Conservation (phyloP, 805 yeast species). For the Starmerella bacillaris region DNA sequence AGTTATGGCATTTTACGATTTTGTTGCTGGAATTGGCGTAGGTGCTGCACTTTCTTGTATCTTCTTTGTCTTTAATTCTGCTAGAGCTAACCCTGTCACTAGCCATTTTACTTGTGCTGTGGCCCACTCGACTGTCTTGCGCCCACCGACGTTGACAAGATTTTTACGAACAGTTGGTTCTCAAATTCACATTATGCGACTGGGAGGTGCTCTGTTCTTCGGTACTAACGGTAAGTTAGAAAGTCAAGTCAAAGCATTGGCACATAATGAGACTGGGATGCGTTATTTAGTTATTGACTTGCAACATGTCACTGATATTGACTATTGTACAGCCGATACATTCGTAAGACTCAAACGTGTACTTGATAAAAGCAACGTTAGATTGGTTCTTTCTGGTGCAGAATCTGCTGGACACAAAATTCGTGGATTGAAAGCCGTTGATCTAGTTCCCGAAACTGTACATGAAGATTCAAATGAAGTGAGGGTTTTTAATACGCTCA, state of each 20-base stretch:
- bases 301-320: conserved; percentile 60
- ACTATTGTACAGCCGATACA: conserved; percentile 92
- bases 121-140: conserved; percentile 77
- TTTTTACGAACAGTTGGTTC: conserved; percentile 72
- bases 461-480: conserved; percentile 25
- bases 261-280: conserved; percentile 33
- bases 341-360: conserved; percentile 72
- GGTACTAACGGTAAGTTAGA: conserved; percentile 93
- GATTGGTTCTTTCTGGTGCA: conserved; percentile 63
- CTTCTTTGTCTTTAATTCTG: conserved; percentile 87
- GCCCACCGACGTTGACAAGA: conserved; percentile 78
- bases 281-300: conserved; percentile 71
- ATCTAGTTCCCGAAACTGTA: conserved; percentile 39
- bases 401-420: conserved; percentile 46
- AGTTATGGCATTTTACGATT: conserved; percentile 90
- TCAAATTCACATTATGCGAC: conserved; percentile 71
- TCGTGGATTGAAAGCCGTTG: conserved; percentile 63
- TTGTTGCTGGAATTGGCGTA: conserved; percentile 77
- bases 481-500: conserved; percentile 58
- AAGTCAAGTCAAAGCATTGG: conserved; percentile 36
- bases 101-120: conserved; percentile 73
- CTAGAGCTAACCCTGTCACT: conserved; percentile 61
- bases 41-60: conserved; percentile 85
- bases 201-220: conserved; percentile 79
- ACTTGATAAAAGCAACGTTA: conserved; percentile 48